Evolutionary conservation across 1,284 basidiomycete genomes (phyloP).

Genomic region (Moniliella sp.): DNA sequence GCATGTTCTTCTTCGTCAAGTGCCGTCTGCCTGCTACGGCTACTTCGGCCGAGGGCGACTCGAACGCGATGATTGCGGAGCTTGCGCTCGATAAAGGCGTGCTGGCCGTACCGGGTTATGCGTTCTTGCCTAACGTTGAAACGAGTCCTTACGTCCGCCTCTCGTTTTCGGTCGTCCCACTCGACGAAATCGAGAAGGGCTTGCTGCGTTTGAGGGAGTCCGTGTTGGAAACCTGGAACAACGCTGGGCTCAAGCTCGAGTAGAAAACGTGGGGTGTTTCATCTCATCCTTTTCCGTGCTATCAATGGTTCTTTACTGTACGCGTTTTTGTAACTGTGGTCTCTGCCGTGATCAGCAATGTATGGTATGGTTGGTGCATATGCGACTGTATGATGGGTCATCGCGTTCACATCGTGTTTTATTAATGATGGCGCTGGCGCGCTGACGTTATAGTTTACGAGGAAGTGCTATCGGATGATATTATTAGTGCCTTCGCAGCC

Average conservation of each 20-base stretch:
- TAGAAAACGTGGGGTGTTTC: no score
- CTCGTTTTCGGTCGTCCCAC: conserved; percentile 20
- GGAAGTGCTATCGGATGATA: no score
- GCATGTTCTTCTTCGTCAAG: conserved; percentile 38
- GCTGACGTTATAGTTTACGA: no score
- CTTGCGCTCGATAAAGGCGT: conserved; percentile 62
- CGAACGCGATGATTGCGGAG: conserved; percentile 51
- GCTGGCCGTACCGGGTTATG: conserved; percentile 54
- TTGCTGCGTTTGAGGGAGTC: conserved; percentile 14
- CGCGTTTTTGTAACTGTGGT: no score
- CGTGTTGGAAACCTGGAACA: conserved; percentile 19
- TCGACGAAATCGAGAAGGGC: conserved; percentile 19
- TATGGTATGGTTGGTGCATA: no score
- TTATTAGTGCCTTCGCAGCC: no score
- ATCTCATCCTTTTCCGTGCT: no score
- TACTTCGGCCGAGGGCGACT: conserved; percentile 42
- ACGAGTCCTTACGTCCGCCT: conserved; percentile 20
- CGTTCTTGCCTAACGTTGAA: conserved; percentile 35
- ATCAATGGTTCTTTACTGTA: no score
- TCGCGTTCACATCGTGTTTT: no score
- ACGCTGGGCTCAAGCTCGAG: conserved; percentile 7
- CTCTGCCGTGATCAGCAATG: no score
- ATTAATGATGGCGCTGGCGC: no score
- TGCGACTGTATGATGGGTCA: no score
- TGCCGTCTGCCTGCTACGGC: conserved; percentile 19